Evolutionary conservation across 371 early-diverging fungal genomes (phyloP), one percentile per base, ranked within the genome.

Genomic region (Haplosporangium sp.): DNA sequence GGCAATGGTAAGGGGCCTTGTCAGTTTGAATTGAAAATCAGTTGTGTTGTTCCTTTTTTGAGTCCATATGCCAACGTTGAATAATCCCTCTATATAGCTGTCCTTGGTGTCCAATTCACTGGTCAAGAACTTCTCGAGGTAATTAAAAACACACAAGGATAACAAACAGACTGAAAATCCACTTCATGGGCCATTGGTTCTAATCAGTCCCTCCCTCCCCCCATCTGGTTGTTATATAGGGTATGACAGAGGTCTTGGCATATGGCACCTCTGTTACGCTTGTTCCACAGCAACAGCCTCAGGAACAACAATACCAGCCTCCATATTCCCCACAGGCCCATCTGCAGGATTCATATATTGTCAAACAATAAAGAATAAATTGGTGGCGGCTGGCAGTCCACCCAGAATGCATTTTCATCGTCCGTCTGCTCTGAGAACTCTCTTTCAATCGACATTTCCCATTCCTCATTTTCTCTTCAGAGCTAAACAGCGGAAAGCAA

Each of bases 191-290:
- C 29, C 29, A 29, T 29, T 29, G 29, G 4, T 29, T 4, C 29
- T 29, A 29, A 29, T 4, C 29, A 29, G 29, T 29, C 4, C 29
- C 37, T 40, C 10, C 29, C 11, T 42, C 38, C 36, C 1, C 20
- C n/a, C 23, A 18, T 16, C 21, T n/a, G 1, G 29, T 29, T 29
- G 29, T 29, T 29, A 2, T 20, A 8, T 50, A 73, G 65, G 72
- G 60, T 42, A 79, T 79, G 80, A 79, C 80, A 6, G 80, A 79
- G 61, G 69, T 79, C 23, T 69, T 79, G 80, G 73, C 73, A 0
- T 79, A 79, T 29, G 80, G 80, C 14, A 79, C 80, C 5, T 40
- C 77, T 1, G 77, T 76, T 38, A 76, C 77, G 0, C 47, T 76
- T 16, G 71, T 60, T n/a, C 75, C 75, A 14, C 62, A 57, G 20